Evolutionary conservation across 148 eudicot species (phyloP).

Genomic region (Silene latifolia): DNA sequence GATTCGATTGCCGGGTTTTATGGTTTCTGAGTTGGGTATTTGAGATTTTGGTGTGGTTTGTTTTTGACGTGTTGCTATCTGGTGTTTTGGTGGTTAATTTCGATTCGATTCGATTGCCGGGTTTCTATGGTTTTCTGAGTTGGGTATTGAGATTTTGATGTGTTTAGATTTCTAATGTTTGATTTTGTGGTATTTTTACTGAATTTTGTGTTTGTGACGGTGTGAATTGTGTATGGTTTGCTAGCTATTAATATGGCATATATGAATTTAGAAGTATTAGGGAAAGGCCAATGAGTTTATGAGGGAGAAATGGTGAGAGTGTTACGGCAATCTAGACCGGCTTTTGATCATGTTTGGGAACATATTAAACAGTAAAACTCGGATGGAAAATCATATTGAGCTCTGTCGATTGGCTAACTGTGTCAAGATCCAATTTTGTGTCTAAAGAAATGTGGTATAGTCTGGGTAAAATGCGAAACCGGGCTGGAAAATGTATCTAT

Average conservation of each 20-base stretch:
- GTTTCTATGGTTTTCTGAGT: too few relatives aligned
- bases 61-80: background rate
- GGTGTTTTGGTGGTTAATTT: background rate
- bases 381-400: background rate
- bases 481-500: background rate
- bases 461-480: background rate
- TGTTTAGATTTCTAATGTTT: background rate
- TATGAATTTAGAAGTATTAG: background rate
- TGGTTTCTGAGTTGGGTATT: background rate
- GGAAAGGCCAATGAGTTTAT: background rate
- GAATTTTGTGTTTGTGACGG: background rate
- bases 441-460: background rate
- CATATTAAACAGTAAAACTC: background rate
- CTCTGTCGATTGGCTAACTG: background rate
- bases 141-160: background rate
- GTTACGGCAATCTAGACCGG: background rate
- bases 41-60: background rate
- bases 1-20: background rate
- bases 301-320: background rate
- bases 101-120: background rate
- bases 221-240: background rate
- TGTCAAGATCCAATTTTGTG: background rate
- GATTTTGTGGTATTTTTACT: background rate
- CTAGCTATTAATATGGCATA: background rate
- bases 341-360: background rate